Base-by-base conservation (phyloP, 371 early-diverging fungal genomes). In the Basidiobolus meristosporus region DNA sequence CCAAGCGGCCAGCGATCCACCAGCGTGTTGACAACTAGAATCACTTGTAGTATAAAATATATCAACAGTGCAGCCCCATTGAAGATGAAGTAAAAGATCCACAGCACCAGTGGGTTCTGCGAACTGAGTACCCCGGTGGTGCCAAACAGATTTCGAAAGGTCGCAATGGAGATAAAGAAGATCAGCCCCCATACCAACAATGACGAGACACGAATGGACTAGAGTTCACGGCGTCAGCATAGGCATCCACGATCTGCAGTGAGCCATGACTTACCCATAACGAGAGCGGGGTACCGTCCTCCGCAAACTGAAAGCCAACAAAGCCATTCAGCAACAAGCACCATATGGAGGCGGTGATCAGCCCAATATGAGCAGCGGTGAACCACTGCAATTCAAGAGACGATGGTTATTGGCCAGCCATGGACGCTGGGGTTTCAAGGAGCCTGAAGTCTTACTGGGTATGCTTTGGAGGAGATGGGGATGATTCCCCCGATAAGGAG, bases 1-100 rank as follows among this genome's bases (percentile, higher is more conserved):
- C 73, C 90, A 38, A 96, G 57, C 5, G 95, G 90, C 95, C 95
- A 96, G 41, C 84, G 76, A 62, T 93, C 92, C 48, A 92, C 90
- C 41, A 91, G 63, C 6, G 90, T 87, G 55, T 79, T 87, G 38
- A 90, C 64, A 19, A 93, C 95, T 11, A 93, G 67, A 14, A 90
- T 67, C 22, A 91, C 77, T 59, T 96, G 95, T 9, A 85, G 65
- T 42, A 87, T 63, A 15, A 87, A 71, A 61, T 93, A 93, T 43
- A 89, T 65, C 21, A 82, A 45, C 43, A 90, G 67, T 31, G 79
- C 77, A 29, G 78, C 64, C 15, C 76, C 81, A 43, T 85, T 79
- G 51, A 93, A 70, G 41, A 90, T 68, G 45, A 89, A 87, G 65
- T 79, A 86, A 38, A 90, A 60, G 38, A 82, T 63, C 69, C 82